Base-by-base conservation (phyloP, 768 basidiomycete genomes). In the Lactifluus hygrophoroides region DNA sequence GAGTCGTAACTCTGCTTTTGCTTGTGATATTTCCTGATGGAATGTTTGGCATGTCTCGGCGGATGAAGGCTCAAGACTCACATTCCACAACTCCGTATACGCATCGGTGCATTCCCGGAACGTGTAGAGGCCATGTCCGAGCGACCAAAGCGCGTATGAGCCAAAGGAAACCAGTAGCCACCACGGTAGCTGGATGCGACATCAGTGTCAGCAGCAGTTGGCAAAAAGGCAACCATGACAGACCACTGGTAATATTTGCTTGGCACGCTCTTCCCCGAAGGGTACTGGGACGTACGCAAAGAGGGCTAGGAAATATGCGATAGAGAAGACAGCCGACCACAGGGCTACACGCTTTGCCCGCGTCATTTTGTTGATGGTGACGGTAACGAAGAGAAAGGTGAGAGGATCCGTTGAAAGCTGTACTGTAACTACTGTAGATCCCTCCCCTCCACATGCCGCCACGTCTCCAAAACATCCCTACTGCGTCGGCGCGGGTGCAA, bases 71-170 rank as follows among this genome's bases (percentile, higher is more conserved):
- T 17, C 35, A 17, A 11, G 46, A 74, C 80, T 71, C 67, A 86
- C 86, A 66, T 69, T 66, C 63, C 88, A 73, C 53, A 90, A 69
- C 68, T 87, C 85, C 13, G 79, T 75, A 63, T 90, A 88, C 5
- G 89, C 88, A 64, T 90, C 87, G 40, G 87, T 85, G 68, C 87
- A 88, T 64, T 91, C 89, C 65, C 80, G 73, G 65, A 89, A 86
- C 2, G 83, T 83, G 63, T 82, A 78, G 43, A 90, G 66, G 2
- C 88, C 89, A 77, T 81, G 80, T 10, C 90, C 88, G 19, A 91
- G 80, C 10, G 84, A 86, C 73, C 82, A 82, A 11, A 91, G 78
- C 17, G 85, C 85, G 68, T 88, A 91, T 1, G 88, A 82, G 13
- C 90, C 90, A 62, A 89, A 89, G 1, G 84, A 75, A 2, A 91